A percentile compares a stretch with the other conserved stretches of the same genome.
These are phyloP conservation scores for Cyclospora cayetanensis DNA, from an alignment of 169 alveolate genomes.

Conservation along the genomic window DNA sequence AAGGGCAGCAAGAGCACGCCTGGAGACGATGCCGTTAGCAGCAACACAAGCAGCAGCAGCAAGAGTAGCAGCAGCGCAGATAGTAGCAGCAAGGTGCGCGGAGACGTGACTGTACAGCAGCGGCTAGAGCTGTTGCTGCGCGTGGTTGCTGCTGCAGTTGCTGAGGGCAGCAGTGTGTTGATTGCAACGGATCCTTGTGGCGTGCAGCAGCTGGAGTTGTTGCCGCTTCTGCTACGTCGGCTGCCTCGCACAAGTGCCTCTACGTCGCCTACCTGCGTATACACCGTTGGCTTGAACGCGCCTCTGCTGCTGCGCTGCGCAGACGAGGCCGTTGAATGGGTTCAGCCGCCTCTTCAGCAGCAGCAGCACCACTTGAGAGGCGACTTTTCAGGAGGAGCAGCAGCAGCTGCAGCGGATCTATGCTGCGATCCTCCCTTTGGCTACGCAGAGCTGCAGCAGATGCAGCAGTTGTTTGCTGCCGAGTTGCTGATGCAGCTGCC, in stretches of 20 bases:
- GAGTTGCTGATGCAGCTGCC: conserved; percentile 49
- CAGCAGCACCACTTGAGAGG: background rate
- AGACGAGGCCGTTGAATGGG: conserved; percentile 64
- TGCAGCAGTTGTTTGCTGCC: conserved; percentile 9
- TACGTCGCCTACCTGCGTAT: conserved; percentile 2
- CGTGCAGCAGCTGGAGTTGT: conserved; percentile 41
- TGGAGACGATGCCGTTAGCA: background rate
- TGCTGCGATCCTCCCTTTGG: conserved; percentile 39
- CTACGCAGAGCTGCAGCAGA: background rate
- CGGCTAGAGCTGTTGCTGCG: conserved; percentile 39
- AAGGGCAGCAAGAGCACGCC: conserved; percentile 12
- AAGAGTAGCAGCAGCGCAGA: background rate
- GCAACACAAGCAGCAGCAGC: background rate
- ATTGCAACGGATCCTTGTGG: conserved; percentile 53
- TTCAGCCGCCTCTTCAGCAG: conserved; percentile 46
- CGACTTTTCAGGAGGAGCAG: conserved; percentile 11
- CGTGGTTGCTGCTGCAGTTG: background rate
- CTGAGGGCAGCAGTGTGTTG: conserved; percentile 48
- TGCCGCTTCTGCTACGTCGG: conserved; percentile 46
- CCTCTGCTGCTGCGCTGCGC: conserved; percentile 66
- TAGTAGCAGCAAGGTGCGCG: background rate
- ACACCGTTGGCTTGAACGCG: conserved; percentile 51
- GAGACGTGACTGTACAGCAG: conserved; percentile 19
- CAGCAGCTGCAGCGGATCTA: conserved; percentile 15
- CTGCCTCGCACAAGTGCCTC: background rate